Base-by-base conservation (phyloP, 2,329 filamentous ascomycete genomes). In the Mycogone perniciosa region DNA sequence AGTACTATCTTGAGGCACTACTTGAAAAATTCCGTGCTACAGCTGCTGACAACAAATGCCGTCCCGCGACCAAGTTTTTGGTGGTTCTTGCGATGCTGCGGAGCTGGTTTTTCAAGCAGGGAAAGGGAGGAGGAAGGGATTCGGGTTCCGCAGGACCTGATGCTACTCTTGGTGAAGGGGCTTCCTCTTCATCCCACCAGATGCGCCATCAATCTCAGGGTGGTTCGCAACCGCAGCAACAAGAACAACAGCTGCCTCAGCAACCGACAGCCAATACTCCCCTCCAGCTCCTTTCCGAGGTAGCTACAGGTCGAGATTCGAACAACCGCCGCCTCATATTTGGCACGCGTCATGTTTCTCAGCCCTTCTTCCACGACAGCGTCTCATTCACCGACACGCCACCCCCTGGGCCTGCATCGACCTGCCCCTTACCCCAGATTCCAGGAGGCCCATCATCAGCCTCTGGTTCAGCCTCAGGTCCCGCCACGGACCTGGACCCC, bases 11-110 rank as follows among this genome's bases (percentile, higher is more conserved):
- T 3, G 83, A 88, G 55, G 76, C 74, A n/a, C 72, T 91, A 20
- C 78, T 89, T 1, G 76, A 82, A 1, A 83, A 85, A 58, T 86
- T 92, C 59, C 76, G 77, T 52, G 75, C 77, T 37, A 76, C 83
- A 0, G 84, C 84, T 0, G 79, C 79, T 4, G 76, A 78, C 1
- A 80, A 85, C 46, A 79, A 77, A 53, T 87, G 81, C 41, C 76
- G 84, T 1, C 81, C 84, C 0, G 80, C 85, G 0, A 74, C 76
- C 45, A 89, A 88, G 65, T 90, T 90, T 56, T 72, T 86, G 2
- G 75, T 88, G 52, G 82, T 89, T 5, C 69, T 90, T 7, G 72
- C 77, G 45, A 85, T 89, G 82, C 69, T 91, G 29, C 80, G 80
- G 39, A 79, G 76, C 29, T 89, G 86, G 85, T 88, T 86, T 62